A percentile compares a stretch with the other conserved stretches of the same genome.
phyloP scores from a whole-genome alignment of 2,329 filamentous ascomycete species.

The Chaetomium strumarium region DNA sequence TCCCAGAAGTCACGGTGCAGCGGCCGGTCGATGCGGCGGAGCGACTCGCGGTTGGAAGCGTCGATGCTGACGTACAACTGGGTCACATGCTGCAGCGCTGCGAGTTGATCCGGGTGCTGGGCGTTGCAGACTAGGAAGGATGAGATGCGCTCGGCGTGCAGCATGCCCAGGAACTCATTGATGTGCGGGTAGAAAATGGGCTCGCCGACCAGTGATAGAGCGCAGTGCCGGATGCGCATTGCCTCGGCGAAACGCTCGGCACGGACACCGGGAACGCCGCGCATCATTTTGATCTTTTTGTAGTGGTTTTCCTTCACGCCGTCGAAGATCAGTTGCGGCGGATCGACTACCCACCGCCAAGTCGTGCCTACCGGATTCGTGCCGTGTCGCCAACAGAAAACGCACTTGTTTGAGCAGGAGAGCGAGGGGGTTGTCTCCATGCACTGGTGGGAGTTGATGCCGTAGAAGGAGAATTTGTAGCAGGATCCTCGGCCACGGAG shows the following conservation, averaged over 20 bases:
- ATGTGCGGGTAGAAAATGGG: constrained; percentile 99
- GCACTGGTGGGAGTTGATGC: constrained; percentile 91
- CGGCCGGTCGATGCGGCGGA: constrained; percentile 84
- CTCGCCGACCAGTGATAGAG: constrained; percentile 85
- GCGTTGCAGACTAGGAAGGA: constrained; percentile 97
- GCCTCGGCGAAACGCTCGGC: constrained; percentile 90
- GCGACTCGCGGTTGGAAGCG: constrained; percentile 80
- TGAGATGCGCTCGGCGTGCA: constrained; percentile 82
- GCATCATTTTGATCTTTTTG: constrained; percentile 96
- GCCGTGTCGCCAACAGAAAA: constrained; percentile 98
- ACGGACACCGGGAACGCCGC: constrained; percentile 85
- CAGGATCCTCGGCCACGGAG: constrained; percentile 89
- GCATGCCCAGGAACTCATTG: constrained; percentile 79
- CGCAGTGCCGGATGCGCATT: constrained; percentile 89
- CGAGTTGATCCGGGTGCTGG: constrained; percentile 88
- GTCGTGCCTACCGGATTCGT: constrained; percentile 95
- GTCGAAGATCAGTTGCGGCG: constrained; percentile 80
- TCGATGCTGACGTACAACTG: constrained; percentile 97
- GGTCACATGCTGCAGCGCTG: constrained; percentile 75
- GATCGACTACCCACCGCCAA: constrained; percentile 94
- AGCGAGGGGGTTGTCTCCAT: constrained; percentile 97
- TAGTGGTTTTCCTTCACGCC: constrained; percentile 91
- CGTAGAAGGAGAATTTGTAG: constrained; percentile 98
- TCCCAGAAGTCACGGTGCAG: constrained; percentile 98
- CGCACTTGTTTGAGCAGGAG: constrained; percentile 95